A percentile compares a stretch with the other conserved stretches of the same genome.
These are phyloP conservation scores for Hemisphaericaspora subhashii DNA, from an alignment of 1,139 yeast genomes.

Conservation along the genomic window DNA sequence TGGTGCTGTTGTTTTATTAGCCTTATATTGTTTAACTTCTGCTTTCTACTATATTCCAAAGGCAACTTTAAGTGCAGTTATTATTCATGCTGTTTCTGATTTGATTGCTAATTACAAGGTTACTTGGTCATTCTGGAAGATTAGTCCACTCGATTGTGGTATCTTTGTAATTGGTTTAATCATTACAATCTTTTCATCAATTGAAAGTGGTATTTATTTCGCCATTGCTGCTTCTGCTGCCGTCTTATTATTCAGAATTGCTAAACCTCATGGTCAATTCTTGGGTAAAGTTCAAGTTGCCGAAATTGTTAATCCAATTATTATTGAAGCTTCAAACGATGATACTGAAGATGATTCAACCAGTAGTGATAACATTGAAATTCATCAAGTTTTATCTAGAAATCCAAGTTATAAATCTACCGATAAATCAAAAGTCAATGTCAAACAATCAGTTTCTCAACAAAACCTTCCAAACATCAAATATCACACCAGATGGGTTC, in stretches of 20 bases:
- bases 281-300: slow-evolving; percentile 75
- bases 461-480: slow-evolving; percentile 31
- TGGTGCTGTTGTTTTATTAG: slow-evolving; percentile 84
- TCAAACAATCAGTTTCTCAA: slow-evolving; percentile 4
- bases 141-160: slow-evolving; percentile 73
- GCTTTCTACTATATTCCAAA: slow-evolving; percentile 90
- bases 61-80: slow-evolving; percentile 82
- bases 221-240: slow-evolving; percentile 86
- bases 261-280: slow-evolving; percentile 80
- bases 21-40: slow-evolving; percentile 77
- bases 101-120: slow-evolving; percentile 72
- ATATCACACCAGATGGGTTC: slow-evolving; percentile 80
- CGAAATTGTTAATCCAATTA: slow-evolving; percentile 62
- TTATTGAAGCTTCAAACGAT: slow-evolving; percentile 20
- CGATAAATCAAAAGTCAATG: slow-evolving; percentile 19
- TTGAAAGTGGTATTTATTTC: slow-evolving; percentile 89
- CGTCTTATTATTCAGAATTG: slow-evolving; percentile 67
- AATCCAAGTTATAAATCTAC: slow-evolving; percentile 23
- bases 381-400: slow-evolving; percentile 42
- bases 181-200: slow-evolving; percentile 75
- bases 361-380: slow-evolving; percentile 37
- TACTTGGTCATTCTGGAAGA: slow-evolving; percentile 73
- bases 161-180: slow-evolving; percentile 77
- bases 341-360: slow-evolving; percentile 14
- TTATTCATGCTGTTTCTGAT: slow-evolving; percentile 94